Percentiles rank a stretch among this genome's conserved stretches.
Evolutionary conservation across 129 eudicot genomes (phyloP).

Genomic region (Pittosporum tobira): DNA sequence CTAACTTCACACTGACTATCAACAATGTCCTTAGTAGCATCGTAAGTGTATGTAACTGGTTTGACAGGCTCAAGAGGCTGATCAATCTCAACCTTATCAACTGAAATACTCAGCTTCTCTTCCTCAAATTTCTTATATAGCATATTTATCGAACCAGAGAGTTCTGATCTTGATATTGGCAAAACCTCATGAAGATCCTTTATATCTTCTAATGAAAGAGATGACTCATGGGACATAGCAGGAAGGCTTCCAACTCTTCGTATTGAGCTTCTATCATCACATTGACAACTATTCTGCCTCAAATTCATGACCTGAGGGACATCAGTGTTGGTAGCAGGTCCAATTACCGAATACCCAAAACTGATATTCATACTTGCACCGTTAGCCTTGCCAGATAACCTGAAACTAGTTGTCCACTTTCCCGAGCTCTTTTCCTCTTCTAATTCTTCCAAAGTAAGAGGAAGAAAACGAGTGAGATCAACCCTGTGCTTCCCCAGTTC

Average conservation of each 20-base stretch:
- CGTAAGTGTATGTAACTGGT: conserved; percentile 14
- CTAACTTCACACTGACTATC: conserved; percentile 31
- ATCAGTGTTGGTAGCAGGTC: conserved; percentile 11
- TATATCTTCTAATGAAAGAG: conserved; percentile 44
- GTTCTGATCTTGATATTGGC: conserved; percentile 42
- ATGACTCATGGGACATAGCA: conserved; percentile 22
- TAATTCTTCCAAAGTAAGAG: conserved; percentile 82
- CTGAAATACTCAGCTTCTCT: conserved; percentile 35
- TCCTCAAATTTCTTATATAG: conserved; percentile 63
- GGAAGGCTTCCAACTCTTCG: conserved; percentile 64
- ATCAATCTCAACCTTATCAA: conserved; percentile 30
- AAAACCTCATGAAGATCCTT: conserved; percentile 93
- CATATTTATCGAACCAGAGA: conserved; percentile 46
- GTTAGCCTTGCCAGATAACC: conserved; percentile 63
- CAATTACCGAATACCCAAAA: conserved; percentile 59
- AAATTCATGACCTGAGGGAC: conserved; percentile 13
- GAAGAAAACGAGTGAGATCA: conserved; percentile 82
- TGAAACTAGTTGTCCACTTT: conserved; percentile 78
- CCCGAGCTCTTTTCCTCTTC: conserved; percentile 84
- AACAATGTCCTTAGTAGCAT: conserved; percentile 17
- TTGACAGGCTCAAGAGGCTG: conserved; percentile 25
- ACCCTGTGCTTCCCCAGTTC: conserved; percentile 89
- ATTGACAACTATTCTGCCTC: conserved; percentile 26
- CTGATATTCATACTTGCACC: conserved; percentile 89
- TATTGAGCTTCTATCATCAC: conserved; percentile 26